These are phyloP conservation scores for Kazachstania psychrophila DNA, from an alignment of 805 yeast species.

Conservation along the genomic window DNA sequence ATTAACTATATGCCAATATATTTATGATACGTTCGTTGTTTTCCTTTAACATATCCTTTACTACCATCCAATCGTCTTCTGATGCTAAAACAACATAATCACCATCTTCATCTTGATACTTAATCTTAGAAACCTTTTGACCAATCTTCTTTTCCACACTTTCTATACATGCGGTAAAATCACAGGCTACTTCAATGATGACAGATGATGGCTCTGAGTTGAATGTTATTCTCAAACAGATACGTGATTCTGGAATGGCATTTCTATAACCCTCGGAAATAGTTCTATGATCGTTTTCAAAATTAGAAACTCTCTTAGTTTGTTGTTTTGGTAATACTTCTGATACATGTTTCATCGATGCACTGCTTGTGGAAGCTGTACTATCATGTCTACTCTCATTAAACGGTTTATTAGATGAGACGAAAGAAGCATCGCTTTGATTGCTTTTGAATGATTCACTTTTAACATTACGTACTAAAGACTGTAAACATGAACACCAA, in stretches of 20 bases:
- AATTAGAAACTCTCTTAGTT: slow-evolving; percentile 9
- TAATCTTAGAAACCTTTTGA: slow-evolving; percentile 44
- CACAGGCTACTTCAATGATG: slow-evolving; percentile 46
- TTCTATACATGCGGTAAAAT: slow-evolving; percentile 44
- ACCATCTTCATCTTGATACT: slow-evolving; percentile 91
- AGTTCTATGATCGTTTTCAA: slow-evolving; percentile 31
- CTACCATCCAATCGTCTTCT: slow-evolving; percentile 82
- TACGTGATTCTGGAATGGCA: slow-evolving; percentile 31
- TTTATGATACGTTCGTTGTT: slow-evolving; percentile 40
- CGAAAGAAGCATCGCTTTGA: slow-evolving; percentile 21
- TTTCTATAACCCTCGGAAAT: slow-evolving; percentile 35
- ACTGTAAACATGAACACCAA: slow-evolving; percentile 65
- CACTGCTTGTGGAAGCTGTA: slow-evolving; percentile 18
- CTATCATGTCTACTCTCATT: slow-evolving; percentile 19
- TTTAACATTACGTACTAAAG: slow-evolving; percentile 24
- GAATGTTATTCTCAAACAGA: slow-evolving; percentile 35
- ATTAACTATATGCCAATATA: slow-evolving; percentile 33
- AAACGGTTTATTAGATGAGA: slow-evolving; percentile 8
- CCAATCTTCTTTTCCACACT: slow-evolving; percentile 50
- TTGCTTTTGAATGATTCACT: slow-evolving; percentile 28
- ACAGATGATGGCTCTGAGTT: slow-evolving; percentile 50
- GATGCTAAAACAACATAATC: slow-evolving; percentile 80
- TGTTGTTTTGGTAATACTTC: slow-evolving; percentile 22
- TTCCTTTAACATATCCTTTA: slow-evolving; percentile 58
- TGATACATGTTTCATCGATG: slow-evolving; percentile 21